These are phyloP conservation scores for Tolypocladium album DNA, from an alignment of 2,329 filamentous ascomycete genomes.

Conservation along the genomic window DNA sequence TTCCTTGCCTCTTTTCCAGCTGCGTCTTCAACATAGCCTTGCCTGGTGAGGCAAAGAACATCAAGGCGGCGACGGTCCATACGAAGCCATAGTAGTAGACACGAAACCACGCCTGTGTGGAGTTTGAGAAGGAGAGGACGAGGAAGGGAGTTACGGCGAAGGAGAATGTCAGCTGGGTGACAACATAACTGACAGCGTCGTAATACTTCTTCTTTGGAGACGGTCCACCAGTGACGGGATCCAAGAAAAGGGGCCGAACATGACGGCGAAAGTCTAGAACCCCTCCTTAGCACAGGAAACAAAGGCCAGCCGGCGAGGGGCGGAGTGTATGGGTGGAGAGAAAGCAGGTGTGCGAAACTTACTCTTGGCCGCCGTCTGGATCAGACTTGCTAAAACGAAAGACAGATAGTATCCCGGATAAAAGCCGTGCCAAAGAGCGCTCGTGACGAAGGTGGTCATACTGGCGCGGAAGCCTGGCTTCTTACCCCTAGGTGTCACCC, in stretches of 20 bases:
- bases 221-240: constrained; percentile 59
- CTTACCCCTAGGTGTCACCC: constrained; percentile 88
- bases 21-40: constrained; percentile 48
- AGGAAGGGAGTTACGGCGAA: constrained; percentile 82
- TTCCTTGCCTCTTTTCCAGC: constrained; percentile 46
- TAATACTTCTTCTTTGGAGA: constrained; percentile 74
- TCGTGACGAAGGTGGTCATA: constrained; percentile 86
- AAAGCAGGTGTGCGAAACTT: constrained; percentile 25
- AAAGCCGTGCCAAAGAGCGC: constrained; percentile 96
- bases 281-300: not conserved
- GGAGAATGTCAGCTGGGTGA: constrained; percentile 72
- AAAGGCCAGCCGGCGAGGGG: not conserved
- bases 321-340: too few species aligned
- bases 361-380: constrained; percentile 94
- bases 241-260: constrained; percentile 85
- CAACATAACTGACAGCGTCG: constrained; percentile 63
- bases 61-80: constrained; percentile 52
- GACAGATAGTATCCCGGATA: constrained; percentile 92
- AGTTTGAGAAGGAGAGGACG: constrained; percentile 61
- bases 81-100: constrained; percentile 83
- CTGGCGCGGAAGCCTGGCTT: constrained; percentile 95
- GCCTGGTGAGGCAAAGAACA: constrained; percentile 70
- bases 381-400: constrained; percentile 80
- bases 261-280: constrained; percentile 72
- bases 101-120: constrained; percentile 65